phyloP scores from a whole-genome alignment of 176 grass and related monocot genomes.

The Urochloa ruziziensis region DNA sequence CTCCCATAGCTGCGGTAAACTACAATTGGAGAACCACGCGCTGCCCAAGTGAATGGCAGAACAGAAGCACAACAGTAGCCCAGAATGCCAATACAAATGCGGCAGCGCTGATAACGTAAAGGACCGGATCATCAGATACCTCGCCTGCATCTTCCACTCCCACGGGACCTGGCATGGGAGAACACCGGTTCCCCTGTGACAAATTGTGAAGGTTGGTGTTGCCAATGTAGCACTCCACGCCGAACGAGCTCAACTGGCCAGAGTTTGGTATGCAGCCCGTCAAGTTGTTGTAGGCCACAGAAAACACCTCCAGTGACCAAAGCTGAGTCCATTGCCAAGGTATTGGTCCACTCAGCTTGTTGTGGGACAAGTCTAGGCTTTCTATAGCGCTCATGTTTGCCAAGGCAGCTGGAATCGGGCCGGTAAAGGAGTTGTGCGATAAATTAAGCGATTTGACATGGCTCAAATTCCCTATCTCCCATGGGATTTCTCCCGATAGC shows the following conservation, averaged over 20 bases:
- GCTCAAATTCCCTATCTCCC: neutral
- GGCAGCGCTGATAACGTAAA: neutral
- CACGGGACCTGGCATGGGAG: neutral
- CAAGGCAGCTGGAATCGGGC: neutral
- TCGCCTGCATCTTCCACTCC: neutral
- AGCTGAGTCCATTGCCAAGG: neutral
- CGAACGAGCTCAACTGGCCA: conserved; percentile 17
- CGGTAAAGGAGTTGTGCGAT: neutral
- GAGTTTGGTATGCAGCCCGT: conserved; percentile 11
- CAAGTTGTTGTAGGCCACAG: conserved; percentile 42
- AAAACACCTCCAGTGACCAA: neutral
- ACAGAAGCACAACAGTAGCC: neutral
- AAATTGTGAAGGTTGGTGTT: conserved; percentile 10
- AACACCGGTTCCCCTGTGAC: neutral
- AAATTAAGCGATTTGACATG: neutral
- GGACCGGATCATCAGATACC: neutral
- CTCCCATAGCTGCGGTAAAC: neutral
- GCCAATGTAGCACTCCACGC: neutral
- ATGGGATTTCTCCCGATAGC: neutral
- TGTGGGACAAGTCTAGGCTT: neutral
- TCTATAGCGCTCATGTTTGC: neutral
- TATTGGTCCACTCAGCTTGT: neutral
- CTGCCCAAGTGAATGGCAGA: neutral
- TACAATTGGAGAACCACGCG: neutral
- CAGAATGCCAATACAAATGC: neutral